A percentile compares a stretch with the other conserved stretches of the same genome.
Conservation (phyloP, 768 basidiomycete genomes). For the Omphalotus guepiniiformis region DNA sequence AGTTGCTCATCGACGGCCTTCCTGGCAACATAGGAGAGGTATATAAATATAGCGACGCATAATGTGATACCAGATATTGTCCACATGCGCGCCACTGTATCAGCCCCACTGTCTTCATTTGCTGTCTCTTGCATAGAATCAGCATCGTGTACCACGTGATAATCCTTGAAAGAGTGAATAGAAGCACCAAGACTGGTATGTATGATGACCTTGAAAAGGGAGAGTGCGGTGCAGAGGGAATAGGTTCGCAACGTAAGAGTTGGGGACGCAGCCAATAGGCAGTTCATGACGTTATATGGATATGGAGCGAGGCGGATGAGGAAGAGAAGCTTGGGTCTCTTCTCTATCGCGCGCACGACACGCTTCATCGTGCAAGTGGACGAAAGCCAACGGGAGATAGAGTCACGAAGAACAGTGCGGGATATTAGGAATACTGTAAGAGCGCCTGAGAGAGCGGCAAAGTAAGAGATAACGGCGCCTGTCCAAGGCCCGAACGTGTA, state of each 20-base stretch:
- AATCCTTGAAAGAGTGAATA: constrained; percentile 78
- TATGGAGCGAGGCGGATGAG: constrained; percentile 91
- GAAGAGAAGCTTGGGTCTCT: constrained; percentile 82
- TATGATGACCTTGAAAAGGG: constrained; percentile 85
- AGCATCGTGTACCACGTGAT: constrained; percentile 38
- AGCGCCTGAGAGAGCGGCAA: constrained; percentile 81
- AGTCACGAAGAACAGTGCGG: constrained; percentile 64
- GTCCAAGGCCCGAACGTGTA: constrained; percentile 85
- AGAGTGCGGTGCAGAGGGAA: constrained; percentile 73
- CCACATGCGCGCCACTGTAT: constrained; percentile 52
- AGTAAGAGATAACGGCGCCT: constrained; percentile 84
- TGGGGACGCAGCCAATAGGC: constrained; percentile 83
- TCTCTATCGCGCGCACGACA: constrained; percentile 83
- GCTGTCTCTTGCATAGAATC: constrained; percentile 8
- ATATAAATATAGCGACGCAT: constrained; percentile 72
- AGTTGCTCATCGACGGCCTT: constrained; percentile 51
- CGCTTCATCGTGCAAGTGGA: constrained; percentile 70
- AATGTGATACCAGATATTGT: constrained; percentile 67
- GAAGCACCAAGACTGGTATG: constrained; percentile 87
- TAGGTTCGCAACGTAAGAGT: constrained; percentile 78
- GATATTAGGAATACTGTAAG: constrained; percentile 80
- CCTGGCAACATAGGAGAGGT: constrained; percentile 78
- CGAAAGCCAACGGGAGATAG: constrained; percentile 69
- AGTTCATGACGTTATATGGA: constrained; percentile 94
- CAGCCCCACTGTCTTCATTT: constrained; percentile 26